Percentiles rank a stretch among this genome's conserved stretches.
Evolutionary conservation across 345 rosid genomes (phyloP).

Genomic region (Lepidium sativum): DNA sequence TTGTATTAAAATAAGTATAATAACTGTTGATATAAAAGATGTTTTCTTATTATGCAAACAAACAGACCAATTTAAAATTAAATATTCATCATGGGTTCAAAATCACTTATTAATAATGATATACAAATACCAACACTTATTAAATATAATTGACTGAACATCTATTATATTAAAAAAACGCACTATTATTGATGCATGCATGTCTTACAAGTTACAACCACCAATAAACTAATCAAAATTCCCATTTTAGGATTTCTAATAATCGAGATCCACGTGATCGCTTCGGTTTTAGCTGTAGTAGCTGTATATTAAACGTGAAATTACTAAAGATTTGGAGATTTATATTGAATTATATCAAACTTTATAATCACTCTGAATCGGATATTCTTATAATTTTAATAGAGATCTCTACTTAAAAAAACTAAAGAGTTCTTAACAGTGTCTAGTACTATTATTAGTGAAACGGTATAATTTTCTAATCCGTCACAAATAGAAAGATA

Average conservation of each 20-base stretch:
- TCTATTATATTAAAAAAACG: neutral
- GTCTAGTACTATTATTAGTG: neutral
- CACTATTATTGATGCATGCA: conserved; percentile 11
- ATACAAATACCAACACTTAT: neutral
- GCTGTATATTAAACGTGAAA: neutral
- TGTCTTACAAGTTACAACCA: conserved; percentile 17
- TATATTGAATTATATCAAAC: neutral
- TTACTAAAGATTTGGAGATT: neutral
- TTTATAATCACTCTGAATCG: neutral
- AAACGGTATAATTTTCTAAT: no score
- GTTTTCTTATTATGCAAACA: neutral
- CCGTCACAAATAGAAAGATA: no score
- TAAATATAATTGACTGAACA: no score
- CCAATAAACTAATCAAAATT: conserved; percentile 1
- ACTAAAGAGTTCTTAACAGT: neutral
- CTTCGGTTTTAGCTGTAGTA: neutral
- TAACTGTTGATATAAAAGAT: neutral
- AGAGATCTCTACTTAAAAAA: neutral
- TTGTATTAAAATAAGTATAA: neutral
- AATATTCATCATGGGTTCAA: conserved; percentile 17
- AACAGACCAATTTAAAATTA: neutral
- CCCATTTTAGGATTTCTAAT: neutral
- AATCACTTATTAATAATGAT: neutral
- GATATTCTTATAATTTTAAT: neutral
- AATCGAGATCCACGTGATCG: neutral